These are phyloP conservation scores for Scutellaria barbata DNA, from an alignment of 257 asterid species.

Conservation along the genomic window DNA sequence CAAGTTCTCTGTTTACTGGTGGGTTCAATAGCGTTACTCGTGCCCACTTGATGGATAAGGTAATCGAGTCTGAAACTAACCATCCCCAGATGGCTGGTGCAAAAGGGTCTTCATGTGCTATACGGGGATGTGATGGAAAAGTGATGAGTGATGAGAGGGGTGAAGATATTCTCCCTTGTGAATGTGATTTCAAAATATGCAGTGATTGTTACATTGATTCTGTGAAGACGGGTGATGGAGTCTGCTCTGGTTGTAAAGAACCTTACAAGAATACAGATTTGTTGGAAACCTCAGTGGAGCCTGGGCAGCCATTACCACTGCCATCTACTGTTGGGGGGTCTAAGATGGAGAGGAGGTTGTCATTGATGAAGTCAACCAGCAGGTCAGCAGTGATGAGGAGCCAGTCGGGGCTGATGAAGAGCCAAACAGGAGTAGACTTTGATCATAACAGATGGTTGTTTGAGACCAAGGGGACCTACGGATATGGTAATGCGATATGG, in stretches of 20 bases:
- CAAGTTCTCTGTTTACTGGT: constrained; percentile 73
- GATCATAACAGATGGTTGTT: constrained; percentile 76
- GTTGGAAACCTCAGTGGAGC: constrained; percentile 43
- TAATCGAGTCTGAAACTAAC: constrained; percentile 69
- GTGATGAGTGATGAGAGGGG: constrained; percentile 82
- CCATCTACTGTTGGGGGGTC: constrained; percentile 62
- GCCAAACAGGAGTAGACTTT: constrained; percentile 67
- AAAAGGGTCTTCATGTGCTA: constrained; percentile 72
- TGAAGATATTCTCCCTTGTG: constrained; percentile 75
- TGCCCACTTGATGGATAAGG: constrained; percentile 89
- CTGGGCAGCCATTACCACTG: constrained; percentile 50
- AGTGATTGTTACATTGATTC: constrained; percentile 73
- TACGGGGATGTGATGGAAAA: constrained; percentile 74
- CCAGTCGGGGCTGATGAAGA: constrained; percentile 55
- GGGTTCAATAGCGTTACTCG: constrained; percentile 71
- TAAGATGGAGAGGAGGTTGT: constrained; percentile 69
- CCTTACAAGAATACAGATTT: constrained; percentile 63
- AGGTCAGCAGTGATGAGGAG: neutral
- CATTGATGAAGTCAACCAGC: constrained; percentile 67
- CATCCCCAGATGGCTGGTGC: constrained; percentile 91
- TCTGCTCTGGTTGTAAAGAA: constrained; percentile 86
- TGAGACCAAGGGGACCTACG: constrained; percentile 81
- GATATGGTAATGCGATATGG: constrained; percentile 87
- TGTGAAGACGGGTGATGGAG: constrained; percentile 64
- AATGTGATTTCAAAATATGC: constrained; percentile 78